Percentiles rank a stretch among this genome's conserved stretches.
Evolutionary conservation across 331 rosid genomes (phyloP).

Genomic region (Dryas integrifolia): DNA sequence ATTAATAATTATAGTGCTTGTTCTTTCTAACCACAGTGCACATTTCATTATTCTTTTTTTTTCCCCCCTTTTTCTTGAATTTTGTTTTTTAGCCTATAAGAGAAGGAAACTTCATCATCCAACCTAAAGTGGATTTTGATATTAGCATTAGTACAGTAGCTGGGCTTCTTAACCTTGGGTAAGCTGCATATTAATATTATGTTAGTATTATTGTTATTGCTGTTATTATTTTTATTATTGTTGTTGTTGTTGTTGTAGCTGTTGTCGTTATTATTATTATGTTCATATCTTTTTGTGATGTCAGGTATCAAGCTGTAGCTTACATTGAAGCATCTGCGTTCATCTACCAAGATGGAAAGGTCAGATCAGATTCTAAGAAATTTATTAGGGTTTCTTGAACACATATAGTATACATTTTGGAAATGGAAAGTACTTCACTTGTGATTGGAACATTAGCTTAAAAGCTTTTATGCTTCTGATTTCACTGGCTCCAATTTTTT

Average conservation of each 20-base stretch:
- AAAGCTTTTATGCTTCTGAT: background rate
- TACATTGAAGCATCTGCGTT: slow-evolving; percentile 95
- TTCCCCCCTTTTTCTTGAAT: slow-evolving; percentile 22
- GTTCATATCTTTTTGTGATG: slow-evolving; percentile 18
- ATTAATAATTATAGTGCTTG: background rate
- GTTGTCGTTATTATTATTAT: background rate
- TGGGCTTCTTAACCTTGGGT: slow-evolving; percentile 99
- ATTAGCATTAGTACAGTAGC: slow-evolving; percentile 89
- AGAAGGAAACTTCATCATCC: slow-evolving; percentile 97
- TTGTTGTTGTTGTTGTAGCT: background rate
- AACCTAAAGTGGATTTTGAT: slow-evolving; percentile 99
- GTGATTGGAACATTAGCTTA: background rate
- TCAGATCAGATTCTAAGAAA: slow-evolving; percentile 32
- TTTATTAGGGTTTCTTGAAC: background rate
- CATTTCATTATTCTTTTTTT: background rate
- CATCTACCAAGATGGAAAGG: slow-evolving; percentile 99
- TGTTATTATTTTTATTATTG: background rate
- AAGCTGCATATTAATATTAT: slow-evolving; percentile 36
- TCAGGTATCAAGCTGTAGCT: slow-evolving; percentile 97
- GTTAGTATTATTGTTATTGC: background rate
- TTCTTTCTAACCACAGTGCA: background rate
- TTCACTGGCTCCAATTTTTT: too few species aligned
- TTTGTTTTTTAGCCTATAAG: slow-evolving; percentile 70
- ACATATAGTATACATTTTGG: background rate
- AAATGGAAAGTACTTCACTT: background rate